Base-by-base conservation (phyloP, 345 rosid species). In the Camelina neglecta region DNA sequence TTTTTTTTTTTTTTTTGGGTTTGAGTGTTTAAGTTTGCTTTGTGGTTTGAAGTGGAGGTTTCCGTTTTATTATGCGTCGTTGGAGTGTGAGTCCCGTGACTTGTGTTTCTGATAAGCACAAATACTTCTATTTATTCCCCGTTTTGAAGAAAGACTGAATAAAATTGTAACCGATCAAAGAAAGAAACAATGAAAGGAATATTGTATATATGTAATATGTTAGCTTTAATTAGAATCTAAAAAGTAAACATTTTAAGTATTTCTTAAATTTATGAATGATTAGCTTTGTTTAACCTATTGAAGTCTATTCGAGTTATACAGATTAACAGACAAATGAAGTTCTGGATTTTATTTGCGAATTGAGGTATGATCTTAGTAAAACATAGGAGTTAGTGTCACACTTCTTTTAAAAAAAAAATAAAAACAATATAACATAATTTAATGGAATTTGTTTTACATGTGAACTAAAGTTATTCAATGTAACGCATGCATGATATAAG, bases 81-180 rank as follows among this genome's bases (percentile, higher is more conserved):
- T 5, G 36, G 35, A 53, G 21, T 53, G 61, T 23, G 36, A 53
- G 47, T 31, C 35, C 12, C n/a, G 12, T 42, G 74, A 11, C 65
- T n/a, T 69, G 1, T 42, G 45, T 69, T 54, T 68, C 24, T 55
- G 51, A 54, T 38, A 54, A 68, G 24, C 61, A 38, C 72, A 38
- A 23, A 0, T 36, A 54, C 26, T 45, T 45, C 50, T 6, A 6
- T 15, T 45, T 15, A 44, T 45, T 45, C 18, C 18, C 20, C 18
- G 8, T 47, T 47, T 47, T n/a, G 10, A n/a, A 47, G 9, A n/a
- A 6, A 6, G n/a, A 6, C 7, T 47, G 51, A 47, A 47, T n/a
- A n/a, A 54, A 54, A 23, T 24, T 11, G 16, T 54, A 26, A 55
- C 18, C 51, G 51, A 47, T 6, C 24, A 55, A 15, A 24, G 12